A percentile compares a stretch with the other conserved stretches of the same genome.
Evolutionary conservation across 2,329 filamentous ascomycete genomes (phyloP).

Genomic region (Daldinia sp.): DNA sequence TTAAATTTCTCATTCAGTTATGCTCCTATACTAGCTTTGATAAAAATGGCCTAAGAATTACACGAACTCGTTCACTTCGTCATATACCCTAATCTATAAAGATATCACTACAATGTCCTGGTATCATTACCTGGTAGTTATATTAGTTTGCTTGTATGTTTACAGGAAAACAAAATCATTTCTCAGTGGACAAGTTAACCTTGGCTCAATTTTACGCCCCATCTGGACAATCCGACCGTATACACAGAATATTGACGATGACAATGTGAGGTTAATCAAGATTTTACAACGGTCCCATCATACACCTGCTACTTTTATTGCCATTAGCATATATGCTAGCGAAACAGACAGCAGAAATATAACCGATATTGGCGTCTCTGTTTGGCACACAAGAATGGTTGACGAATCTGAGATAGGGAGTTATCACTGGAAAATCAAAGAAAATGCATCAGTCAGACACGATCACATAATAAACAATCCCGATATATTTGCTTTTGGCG

Average conservation of each 20-base stretch:
- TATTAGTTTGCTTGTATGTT: not conserved
- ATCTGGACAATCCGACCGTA: not conserved
- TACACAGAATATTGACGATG: not conserved
- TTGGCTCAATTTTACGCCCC: no score
- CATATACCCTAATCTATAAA: no score
- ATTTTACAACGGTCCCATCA: not conserved
- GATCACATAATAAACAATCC: not conserved
- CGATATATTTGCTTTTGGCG: constrained; percentile 7
- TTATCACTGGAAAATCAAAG: constrained; percentile 14
- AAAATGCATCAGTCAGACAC: not conserved
- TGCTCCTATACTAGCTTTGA: no score
- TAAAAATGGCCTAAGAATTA: no score
- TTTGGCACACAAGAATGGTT: not conserved
- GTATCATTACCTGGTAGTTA: not conserved
- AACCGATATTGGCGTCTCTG: constrained; percentile 14
- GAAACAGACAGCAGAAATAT: constrained; percentile 3
- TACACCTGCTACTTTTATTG: not conserved
- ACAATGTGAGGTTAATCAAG: not conserved
- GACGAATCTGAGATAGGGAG: not conserved
- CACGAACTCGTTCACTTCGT: no score
- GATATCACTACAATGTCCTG: not conserved
- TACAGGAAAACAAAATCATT: not conserved
- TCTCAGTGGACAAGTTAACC: no score
- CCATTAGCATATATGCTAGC: constrained; percentile 1
- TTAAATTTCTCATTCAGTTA: no score